Conservation (phyloP, 2,329 filamentous ascomycete genomes). For the Fusarium foetens region DNA sequence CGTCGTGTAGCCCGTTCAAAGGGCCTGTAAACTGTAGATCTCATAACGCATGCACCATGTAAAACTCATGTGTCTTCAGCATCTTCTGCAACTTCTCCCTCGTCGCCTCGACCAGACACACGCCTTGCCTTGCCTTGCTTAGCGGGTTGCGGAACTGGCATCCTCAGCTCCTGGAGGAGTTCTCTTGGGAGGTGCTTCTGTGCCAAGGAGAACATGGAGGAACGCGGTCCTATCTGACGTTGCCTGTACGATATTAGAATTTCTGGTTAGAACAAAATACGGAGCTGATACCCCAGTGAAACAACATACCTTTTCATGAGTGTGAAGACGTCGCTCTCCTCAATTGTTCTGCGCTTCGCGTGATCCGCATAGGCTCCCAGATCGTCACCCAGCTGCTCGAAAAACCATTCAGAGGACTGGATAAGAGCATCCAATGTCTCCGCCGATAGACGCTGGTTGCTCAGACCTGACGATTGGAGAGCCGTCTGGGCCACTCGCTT, state of each 20-base stretch:
- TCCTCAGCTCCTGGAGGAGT: slow-evolving; percentile 82
- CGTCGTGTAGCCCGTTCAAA: slow-evolving; percentile 66
- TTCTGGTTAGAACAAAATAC: slow-evolving; percentile 35
- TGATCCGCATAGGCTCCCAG: slow-evolving; percentile 82
- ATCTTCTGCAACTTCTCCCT: slow-evolving; percentile 52
- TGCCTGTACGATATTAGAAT: slow-evolving; percentile 67
- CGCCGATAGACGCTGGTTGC: slow-evolving; percentile 75
- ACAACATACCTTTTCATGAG: slow-evolving; percentile 81
- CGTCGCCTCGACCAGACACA: slow-evolving; percentile 44
- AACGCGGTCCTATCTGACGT: slow-evolving; percentile 75
- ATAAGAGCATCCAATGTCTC: slow-evolving; percentile 80
- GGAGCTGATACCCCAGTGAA: slow-evolving; percentile 36
- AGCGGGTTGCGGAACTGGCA: slow-evolving; percentile 66
- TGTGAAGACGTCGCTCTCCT: slow-evolving; percentile 83
- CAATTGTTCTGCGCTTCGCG: slow-evolving; percentile 84
- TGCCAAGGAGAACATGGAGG: slow-evolving; percentile 86
- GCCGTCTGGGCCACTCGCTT: slow-evolving; percentile 79
- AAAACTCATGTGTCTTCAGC: slow-evolving; percentile 50
- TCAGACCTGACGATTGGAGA: slow-evolving; percentile 71
- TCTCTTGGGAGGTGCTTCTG: slow-evolving; percentile 85
- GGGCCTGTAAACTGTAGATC: slow-evolving; percentile 40
- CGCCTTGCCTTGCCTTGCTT: slow-evolving; percentile 57
- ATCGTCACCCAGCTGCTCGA: slow-evolving; percentile 86
- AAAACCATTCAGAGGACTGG: slow-evolving; percentile 90
- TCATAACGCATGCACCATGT: slow-evolving; percentile 15